Base-by-base conservation (phyloP, 208 protist species). In the Leishmania tropica region DNA sequence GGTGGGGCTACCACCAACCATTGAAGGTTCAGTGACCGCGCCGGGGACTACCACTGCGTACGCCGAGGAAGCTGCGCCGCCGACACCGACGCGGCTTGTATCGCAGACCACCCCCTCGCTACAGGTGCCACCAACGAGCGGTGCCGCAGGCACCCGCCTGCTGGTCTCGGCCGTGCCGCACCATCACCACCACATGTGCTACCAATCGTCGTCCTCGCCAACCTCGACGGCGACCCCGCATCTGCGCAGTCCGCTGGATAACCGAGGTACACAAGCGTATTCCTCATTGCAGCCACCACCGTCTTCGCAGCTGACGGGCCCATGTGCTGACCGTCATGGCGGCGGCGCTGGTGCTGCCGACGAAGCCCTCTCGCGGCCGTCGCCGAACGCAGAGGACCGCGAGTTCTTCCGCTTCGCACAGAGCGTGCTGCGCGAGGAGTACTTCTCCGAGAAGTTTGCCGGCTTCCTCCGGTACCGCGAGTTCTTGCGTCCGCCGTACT, bases 401-500 rank as follows among this genome's bases (percentile, higher is more conserved):
- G 71, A 60, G 3, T 51, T 78, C 48, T 87, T 87, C 42, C 65
- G 56, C 3, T 28, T 87, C 10, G 76, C 80, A 13, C 68, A 79
- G 65, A 70, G 37, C 15, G 79, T 89, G 37, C 78, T 88, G 56
- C 78, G 58, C 11, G 70, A 81, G 60, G 83, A 86, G 5, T 91
- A 86, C 74, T 91, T 90, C 75, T 86, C 83, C 17, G 83, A 91
- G 73, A 80, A 84, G 54, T 96, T 96, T 71, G 85, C 87, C 24
- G 90, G 88, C 28, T 70, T 96, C 42, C 24, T 73, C 56, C 78
- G 82, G 11, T 94, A 79, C 64, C 83, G 86, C 17, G n/a, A 80
- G 7, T 94, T 90, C 51, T 54, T 88, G 51, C 80, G 82, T 4
- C 88, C 90, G 2, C 84, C 85, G n/a, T 89, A 81, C 48, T 81